A percentile compares a stretch with the other conserved stretches of the same genome.
Evolutionary conservation across 2,329 filamentous ascomycete genomes (phyloP).

Genomic region (Penicillium polonicum): DNA sequence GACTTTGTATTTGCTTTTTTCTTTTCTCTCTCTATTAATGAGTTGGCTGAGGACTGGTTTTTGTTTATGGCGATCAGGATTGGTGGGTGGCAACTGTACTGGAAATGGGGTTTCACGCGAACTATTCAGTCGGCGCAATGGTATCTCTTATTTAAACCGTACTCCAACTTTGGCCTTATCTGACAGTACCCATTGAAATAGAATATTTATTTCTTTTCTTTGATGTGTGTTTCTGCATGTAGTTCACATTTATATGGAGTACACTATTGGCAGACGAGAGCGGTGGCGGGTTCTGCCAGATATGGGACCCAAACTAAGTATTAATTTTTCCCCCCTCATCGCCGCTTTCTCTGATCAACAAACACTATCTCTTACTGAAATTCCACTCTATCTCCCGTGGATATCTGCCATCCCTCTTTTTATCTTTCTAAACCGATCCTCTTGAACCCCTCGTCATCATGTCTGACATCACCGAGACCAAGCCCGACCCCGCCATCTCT

Average conservation of each 20-base stretch:
- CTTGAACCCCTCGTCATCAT: conserved; percentile 28
- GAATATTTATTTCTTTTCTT: background rate
- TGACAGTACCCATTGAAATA: background rate
- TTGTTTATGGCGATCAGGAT: conserved; percentile 22
- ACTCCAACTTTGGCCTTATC: background rate
- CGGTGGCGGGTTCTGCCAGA: conserved; percentile 25
- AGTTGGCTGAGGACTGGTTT: conserved; percentile 13
- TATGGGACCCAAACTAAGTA: conserved; percentile 23
- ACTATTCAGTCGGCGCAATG: conserved; percentile 14
- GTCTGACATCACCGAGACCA: conserved; percentile 46
- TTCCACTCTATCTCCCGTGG: conserved; percentile 8
- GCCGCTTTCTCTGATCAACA: conserved; percentile 23
- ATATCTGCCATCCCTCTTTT: conserved; percentile 5
- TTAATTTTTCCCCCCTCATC: conserved; percentile 31
- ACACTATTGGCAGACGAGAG: conserved; percentile 11
- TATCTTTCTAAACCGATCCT: conserved; percentile 11
- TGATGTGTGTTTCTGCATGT: background rate
- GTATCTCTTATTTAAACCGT: conserved; percentile 9
- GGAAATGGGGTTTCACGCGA: conserved; percentile 2
- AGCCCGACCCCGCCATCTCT: conserved; percentile 45
- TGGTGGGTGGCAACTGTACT: conserved; percentile 9
- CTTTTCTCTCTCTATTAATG: conserved; percentile 15
- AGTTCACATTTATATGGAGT: background rate
- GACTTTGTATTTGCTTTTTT: conserved; percentile 24
- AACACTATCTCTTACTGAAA: conserved; percentile 18